phyloP scores from a whole-genome alignment of 306 rosid genomes.

The Dalbergia cochinchinensis region DNA sequence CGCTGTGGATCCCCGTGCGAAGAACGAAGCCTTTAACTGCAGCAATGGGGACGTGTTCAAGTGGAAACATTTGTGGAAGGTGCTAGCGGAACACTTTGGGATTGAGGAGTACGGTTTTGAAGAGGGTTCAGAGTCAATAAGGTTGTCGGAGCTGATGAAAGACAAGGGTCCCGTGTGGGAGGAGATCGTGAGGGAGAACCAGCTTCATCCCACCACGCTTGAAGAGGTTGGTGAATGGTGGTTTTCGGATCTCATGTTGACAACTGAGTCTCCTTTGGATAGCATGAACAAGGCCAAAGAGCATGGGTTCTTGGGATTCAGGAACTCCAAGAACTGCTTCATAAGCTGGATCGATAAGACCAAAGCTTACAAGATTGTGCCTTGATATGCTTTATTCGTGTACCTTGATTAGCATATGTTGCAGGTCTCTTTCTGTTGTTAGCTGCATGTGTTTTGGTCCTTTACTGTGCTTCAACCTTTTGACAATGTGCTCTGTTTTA shows the following conservation, averaged over 20 bases:
- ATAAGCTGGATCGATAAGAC: conserved; percentile 63
- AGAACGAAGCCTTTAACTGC: conserved; percentile 69
- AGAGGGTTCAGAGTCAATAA: conserved; percentile 41
- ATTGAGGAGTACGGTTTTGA: conserved; percentile 73
- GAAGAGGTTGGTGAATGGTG: conserved; percentile 70
- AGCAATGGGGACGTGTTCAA: conserved; percentile 70
- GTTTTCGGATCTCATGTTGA: conserved; percentile 43
- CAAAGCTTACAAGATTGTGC: conserved; percentile 64
- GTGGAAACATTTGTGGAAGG: conserved; percentile 79
- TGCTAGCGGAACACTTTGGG: conserved; percentile 72
- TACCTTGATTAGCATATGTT: too few species aligned
- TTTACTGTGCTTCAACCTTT: too few species aligned
- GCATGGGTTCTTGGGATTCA: conserved; percentile 74
- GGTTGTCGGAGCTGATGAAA: conserved; percentile 60
- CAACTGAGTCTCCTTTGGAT: conserved; percentile 20
- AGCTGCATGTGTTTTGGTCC: too few species aligned
- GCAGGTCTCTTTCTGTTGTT: too few species aligned
- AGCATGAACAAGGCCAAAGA: conserved; percentile 75
- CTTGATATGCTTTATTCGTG: conserved; percentile 7
- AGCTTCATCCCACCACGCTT: conserved; percentile 51
- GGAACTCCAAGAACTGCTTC: conserved; percentile 71
- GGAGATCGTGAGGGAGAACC: conserved; percentile 67
- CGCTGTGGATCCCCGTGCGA: conserved; percentile 72
- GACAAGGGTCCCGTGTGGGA: conserved; percentile 70
- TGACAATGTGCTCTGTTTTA: too few species aligned